Base-by-base conservation (phyloP, 2,329 filamentous ascomycete genomes). In the Trichophyton simii region DNA sequence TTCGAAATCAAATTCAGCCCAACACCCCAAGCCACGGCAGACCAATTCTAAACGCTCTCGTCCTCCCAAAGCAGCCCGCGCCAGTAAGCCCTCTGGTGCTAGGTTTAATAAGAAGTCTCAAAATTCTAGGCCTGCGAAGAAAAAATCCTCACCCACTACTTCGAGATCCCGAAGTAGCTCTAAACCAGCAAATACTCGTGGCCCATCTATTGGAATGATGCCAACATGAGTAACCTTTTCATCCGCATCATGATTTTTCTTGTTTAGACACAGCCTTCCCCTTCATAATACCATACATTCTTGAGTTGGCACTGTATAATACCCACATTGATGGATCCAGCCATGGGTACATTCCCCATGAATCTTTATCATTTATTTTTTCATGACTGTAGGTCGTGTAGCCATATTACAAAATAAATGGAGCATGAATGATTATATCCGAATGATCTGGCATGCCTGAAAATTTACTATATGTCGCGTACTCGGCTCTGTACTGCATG, bases 131-230 rank as follows among this genome's bases (percentile, higher is more conserved):
- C 11, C 62, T n/a, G 38, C 18, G 20, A 61, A 55, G 25, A 58
- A 58, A 42, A 62, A 54, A 28, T 46, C 50, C 5, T 42, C 62
- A 13, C 52, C 59, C 15, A 44, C 62, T 8, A 58, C 25, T 48
- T 54, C 60, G 34, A 60, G 60, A 25, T n/a, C 50, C 3, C 38
- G 65, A 38, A 54, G 54, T 18, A 63, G 41, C 42, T 55, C 62
- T 13, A 63, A 62, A 9, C 6, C n/a, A 4, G 48, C 57, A 5
- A 57, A 50, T 18, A 60, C 64, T 25, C 63, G 50, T 61, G 68
- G 20, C 11, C 48, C 48, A 11, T 52, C 70, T 42, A 75, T 75
- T 63, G 70, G 68, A 25, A 72, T 74, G 70, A 75, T 75, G 73
- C 73, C 73, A 15, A 70, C 67, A 22, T 74, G 63, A 72, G 28